Base-by-base conservation (phyloP, 2,329 filamentous ascomycete genomes). In the Elsinoe ampelina region DNA sequence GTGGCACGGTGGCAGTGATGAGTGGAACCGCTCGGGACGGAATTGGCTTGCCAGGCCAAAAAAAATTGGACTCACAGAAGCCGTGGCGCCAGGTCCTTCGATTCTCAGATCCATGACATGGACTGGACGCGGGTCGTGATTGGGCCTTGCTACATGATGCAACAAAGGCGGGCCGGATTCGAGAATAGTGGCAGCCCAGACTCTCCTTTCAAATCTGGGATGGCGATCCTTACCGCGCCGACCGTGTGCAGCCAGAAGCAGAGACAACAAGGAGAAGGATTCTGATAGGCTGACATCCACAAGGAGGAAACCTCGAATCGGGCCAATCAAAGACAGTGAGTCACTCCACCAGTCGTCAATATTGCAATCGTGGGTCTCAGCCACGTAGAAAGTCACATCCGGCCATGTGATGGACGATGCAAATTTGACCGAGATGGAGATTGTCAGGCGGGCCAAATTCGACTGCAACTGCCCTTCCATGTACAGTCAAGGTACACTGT, bases 21-120 rank as follows among this genome's bases (percentile, higher is more conserved):
- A 52, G 19, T 38, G 13, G 19, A 43, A 43, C 41, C 13, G 41
- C 41, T 43, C 41, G 41, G 13, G 41, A 43, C 48, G 43, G 22
- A 20, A 52, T 13, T 6, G 11, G 13, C 15, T 22, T n/a, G n/a
- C n/a, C n/a, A n/a, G 34, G 10, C 19, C 38, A 32, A 32, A 32
- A 52, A 52, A 38, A 52, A 30, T 19, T 48, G 26, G 8, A 17
- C 32, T 17, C 48, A 52, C n/a, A 34, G 26, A n/a, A 52, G 32
- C 22, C 32, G 32, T 22, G 17, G 48, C 17, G 15, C 17, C 8
- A 30, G 32, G 30, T 19, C 30, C 13, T 52, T 52, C 48, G 48
- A n/a, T n/a, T n/a, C n/a, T n/a, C n/a, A n/a, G n/a, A 52, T 52
- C 48, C 48, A 52, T 52, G 48, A 52, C 48, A 50, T 36, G 45